These are phyloP conservation scores for Hypoxylon sp. DNA, from an alignment of 2,329 filamentous ascomycete genomes.

Conservation along the genomic window DNA sequence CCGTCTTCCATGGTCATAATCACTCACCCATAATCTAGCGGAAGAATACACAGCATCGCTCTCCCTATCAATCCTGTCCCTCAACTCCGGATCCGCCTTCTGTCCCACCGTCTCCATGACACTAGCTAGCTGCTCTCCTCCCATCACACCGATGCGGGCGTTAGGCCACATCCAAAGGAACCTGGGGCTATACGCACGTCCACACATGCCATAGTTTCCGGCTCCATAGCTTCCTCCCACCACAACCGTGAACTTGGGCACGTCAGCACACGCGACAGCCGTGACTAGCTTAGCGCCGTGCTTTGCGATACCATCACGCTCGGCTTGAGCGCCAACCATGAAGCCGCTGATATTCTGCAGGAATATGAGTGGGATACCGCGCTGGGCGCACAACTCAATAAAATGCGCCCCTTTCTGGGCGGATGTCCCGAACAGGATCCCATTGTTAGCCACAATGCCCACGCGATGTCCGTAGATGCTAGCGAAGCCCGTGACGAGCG, in stretches of 20 bases:
- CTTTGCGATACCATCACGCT: constrained; percentile 96
- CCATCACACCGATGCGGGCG: constrained; percentile 97
- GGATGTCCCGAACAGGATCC: constrained; percentile 91
- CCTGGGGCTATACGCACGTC: constrained; percentile 89
- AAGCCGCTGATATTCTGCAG: constrained; percentile 98
- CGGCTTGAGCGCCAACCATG: constrained; percentile 95
- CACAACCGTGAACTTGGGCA: constrained; percentile 97
- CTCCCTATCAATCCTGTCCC: constrained; percentile 88
- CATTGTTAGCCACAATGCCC: constrained; percentile 95
- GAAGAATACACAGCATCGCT: constrained; percentile 91
- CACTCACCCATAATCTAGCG: constrained; percentile 85
- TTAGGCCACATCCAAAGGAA: constrained; percentile 99
- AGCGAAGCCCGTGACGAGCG: constrained; percentile 92
- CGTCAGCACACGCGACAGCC: constrained; percentile 91
- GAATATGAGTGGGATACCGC: constrained; percentile 90
- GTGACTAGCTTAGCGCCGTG: constrained; percentile 98
- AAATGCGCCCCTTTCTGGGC: constrained; percentile 97
- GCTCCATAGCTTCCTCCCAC: constrained; percentile 94
- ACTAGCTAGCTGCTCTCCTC: constrained; percentile 87
- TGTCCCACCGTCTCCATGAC: constrained; percentile 97
- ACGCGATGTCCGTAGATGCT: constrained; percentile 90
- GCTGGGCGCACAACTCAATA: constrained; percentile 92
- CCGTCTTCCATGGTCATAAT: background rate
- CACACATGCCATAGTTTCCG: constrained; percentile 99
- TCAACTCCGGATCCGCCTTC: constrained; percentile 83